Evolutionary conservation across 257 asterid genomes (phyloP).

Genomic region (Nemophila menziesii): DNA sequence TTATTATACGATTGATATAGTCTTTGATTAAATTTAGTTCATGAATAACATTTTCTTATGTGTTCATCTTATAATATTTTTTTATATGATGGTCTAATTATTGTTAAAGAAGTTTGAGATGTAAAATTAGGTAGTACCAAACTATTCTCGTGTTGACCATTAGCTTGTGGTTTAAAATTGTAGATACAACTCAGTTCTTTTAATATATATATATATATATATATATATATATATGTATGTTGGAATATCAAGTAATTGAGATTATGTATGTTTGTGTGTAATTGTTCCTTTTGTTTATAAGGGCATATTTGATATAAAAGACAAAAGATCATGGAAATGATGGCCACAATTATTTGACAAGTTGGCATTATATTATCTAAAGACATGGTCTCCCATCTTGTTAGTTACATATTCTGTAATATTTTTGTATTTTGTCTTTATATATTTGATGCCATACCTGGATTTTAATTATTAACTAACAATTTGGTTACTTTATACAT

Average conservation of each 20-base stretch:
- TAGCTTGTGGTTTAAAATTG: background rate
- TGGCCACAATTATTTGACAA: background rate
- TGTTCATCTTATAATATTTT: too few species aligned
- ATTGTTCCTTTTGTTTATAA: background rate
- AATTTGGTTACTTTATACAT: background rate
- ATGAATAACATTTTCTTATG: background rate
- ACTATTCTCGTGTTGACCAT: background rate
- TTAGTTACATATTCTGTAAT: background rate
- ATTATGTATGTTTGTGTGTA: background rate
- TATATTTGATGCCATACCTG: background rate
- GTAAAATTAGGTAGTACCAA: background rate
- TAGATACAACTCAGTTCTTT: background rate
- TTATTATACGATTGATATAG: background rate
- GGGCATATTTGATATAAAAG: background rate
- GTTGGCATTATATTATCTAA: slow-evolving; percentile 1
- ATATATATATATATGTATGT: too few species aligned
- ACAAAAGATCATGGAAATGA: background rate
- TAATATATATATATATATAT: too few species aligned
- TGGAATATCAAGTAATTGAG: background rate
- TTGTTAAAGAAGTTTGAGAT: background rate
- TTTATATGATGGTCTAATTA: background rate
- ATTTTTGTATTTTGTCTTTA: background rate
- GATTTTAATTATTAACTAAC: slow-evolving; percentile 2
- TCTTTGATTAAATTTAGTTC: background rate
- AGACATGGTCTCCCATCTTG: slow-evolving; percentile 6